These are phyloP conservation scores for Conticribra guillardii DNA, from an alignment of 108 stramenopile genomes.

Conservation along the genomic window DNA sequence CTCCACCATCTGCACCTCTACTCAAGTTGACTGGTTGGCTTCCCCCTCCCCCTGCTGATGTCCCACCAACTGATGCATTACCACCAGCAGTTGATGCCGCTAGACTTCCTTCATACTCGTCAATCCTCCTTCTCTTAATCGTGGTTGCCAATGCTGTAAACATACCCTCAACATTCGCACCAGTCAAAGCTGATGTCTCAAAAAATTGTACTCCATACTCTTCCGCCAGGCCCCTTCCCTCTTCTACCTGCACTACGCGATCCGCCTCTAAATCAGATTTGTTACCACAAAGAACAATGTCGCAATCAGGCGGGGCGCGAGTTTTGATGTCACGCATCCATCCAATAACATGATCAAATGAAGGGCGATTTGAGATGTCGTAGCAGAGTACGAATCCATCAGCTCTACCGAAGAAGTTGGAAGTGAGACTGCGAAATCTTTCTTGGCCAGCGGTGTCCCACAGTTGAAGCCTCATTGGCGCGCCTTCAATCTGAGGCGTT, in stretches of 20 bases:
- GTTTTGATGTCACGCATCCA: conserved; percentile 94
- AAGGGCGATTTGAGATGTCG: conserved; percentile 88
- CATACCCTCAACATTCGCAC: conserved; percentile 91
- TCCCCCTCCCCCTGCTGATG: conserved; percentile 9
- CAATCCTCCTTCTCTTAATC: conserved; percentile 88
- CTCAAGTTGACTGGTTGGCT: conserved; percentile 19
- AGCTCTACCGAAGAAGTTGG: conserved; percentile 94
- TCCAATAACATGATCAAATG: conserved; percentile 92
- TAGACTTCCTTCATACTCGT: conserved; percentile 68
- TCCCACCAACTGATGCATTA: conserved; percentile 28
- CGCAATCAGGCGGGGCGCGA: conserved; percentile 88
- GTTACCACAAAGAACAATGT: conserved; percentile 88
- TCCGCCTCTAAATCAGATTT: conserved; percentile 87
- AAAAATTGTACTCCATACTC: conserved; percentile 96
- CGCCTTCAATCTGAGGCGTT: conserved; percentile 77
- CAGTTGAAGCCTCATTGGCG: conserved; percentile 86
- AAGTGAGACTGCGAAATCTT: conserved; percentile 91
- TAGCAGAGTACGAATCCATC: conserved; percentile 94
- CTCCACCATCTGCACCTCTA: conserved; percentile 22
- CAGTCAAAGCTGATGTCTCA: conserved; percentile 96
- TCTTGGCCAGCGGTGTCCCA: conserved; percentile 98
- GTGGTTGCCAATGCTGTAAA: conserved; percentile 90
- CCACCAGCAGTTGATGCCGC: conserved; percentile 26
- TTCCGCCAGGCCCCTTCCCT: conserved; percentile 88
- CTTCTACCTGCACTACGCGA: conserved; percentile 79